phyloP scores from a whole-genome alignment of 1,139 yeast genomes.

The Sporopachydermia cereana region DNA sequence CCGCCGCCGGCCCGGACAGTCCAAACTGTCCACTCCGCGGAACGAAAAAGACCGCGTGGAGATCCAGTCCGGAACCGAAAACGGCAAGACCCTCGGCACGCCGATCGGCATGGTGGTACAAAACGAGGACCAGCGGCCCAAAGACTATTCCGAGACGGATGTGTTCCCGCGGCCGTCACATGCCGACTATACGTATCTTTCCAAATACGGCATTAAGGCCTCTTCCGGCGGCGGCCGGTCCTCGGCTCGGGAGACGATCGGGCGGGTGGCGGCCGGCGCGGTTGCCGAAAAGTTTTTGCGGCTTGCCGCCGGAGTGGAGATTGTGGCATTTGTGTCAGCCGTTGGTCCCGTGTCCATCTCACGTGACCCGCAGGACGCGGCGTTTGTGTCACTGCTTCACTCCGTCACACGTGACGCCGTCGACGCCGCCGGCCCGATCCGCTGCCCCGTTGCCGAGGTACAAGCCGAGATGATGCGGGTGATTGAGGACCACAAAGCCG shows the following conservation, averaged over 20 bases:
- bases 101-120: constrained; percentile 89
- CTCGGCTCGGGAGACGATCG: constrained; percentile 94
- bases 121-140: constrained; percentile 94
- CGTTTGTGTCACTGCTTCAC: constrained; percentile 53
- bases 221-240: constrained; percentile 97
- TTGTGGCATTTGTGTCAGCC: constrained; percentile 90
- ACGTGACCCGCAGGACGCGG: constrained; percentile 54
- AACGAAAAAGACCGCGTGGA: constrained; percentile 87
- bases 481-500: constrained; percentile 78
- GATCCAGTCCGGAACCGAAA: constrained; percentile 91
- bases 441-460: constrained; percentile 75
- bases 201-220: constrained; percentile 86
- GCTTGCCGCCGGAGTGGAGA: constrained; percentile 74
- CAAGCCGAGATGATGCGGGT: constrained; percentile 76
- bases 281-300: constrained; percentile 84
- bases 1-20: constrained; percentile 96
- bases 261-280: constrained; percentile 98
- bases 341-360: constrained; percentile 74
- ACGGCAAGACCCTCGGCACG: constrained; percentile 84
- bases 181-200: constrained; percentile 89
- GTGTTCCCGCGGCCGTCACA: constrained; percentile 95
- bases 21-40: constrained; percentile 84
- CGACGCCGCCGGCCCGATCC: constrained; percentile 77
- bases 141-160: constrained; percentile 91
- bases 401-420: constrained; percentile 82